Percentiles rank a stretch among this genome's conserved stretches.
These are phyloP conservation scores for Orbilia oligospora DNA, from an alignment of 2,329 filamentous ascomycete genomes.

Conservation along the genomic window DNA sequence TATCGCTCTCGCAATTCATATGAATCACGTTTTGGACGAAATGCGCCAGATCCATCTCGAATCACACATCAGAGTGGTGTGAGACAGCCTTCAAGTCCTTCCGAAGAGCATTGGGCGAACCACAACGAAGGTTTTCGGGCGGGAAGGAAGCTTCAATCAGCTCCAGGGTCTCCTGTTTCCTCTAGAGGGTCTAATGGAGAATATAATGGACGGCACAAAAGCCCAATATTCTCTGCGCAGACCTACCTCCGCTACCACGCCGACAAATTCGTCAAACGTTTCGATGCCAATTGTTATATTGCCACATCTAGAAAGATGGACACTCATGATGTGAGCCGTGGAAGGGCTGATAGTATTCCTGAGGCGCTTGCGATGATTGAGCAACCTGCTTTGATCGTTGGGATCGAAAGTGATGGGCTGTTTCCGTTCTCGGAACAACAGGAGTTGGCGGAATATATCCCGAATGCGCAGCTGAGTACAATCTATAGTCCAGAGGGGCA, in stretches of 20 bases:
- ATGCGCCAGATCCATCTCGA: conserved; percentile 87
- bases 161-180: conserved; percentile 41
- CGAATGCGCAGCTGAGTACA: conserved; percentile 81
- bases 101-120: conserved; percentile 81
- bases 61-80: conserved; percentile 85
- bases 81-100: conserved; percentile 73
- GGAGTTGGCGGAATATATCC: conserved; percentile 86
- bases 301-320: conserved; percentile 98
- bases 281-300: conserved; percentile 99
- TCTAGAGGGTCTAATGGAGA: conserved; percentile 57
- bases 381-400: conserved; percentile 90
- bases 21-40: conserved; percentile 92
- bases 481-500: conserved; percentile 97
- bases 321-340: conserved; percentile 92
- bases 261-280: conserved; percentile 94
- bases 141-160: conserved; percentile 61
- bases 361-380: conserved; percentile 85
- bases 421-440: conserved; percentile 98
- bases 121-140: conserved; percentile 80
- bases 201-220: conserved; percentile 65
- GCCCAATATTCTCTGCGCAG: conserved; percentile 89
- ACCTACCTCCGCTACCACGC: conserved; percentile 98
- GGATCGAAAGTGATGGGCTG: conserved; percentile 94
- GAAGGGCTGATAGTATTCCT: conserved; percentile 76
- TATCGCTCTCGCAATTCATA: conserved; percentile 98